Evolutionary conservation across 2,329 filamentous ascomycete species (phyloP).

Genomic region (Nigrospora oryzae): DNA sequence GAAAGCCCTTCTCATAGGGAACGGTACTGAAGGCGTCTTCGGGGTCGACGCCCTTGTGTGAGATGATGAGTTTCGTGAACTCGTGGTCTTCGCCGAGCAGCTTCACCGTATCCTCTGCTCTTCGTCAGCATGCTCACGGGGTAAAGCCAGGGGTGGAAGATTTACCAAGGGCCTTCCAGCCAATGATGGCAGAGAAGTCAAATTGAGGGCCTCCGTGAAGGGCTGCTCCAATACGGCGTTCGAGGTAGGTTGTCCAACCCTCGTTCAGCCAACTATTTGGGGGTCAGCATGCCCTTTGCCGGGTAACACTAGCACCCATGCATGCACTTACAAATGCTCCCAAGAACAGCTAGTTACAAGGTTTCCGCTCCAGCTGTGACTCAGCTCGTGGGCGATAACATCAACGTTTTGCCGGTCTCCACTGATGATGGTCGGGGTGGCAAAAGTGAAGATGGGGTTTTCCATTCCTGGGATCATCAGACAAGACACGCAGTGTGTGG

Average conservation of each 20-base stretch:
- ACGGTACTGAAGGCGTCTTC: slow-evolving; percentile 92
- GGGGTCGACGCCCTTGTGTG: slow-evolving; percentile 83
- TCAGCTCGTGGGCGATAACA: slow-evolving; percentile 73
- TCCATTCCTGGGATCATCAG: slow-evolving; percentile 55
- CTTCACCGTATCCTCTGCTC: slow-evolving; percentile 63
- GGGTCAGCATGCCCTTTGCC: slow-evolving; percentile 1
- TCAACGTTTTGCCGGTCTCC: slow-evolving; percentile 89
- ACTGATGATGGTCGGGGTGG: slow-evolving; percentile 88
- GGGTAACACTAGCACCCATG: too few relatives aligned
- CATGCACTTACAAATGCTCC: slow-evolving; percentile 61
- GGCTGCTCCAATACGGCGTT: slow-evolving; percentile 70
- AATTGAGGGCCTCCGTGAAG: slow-evolving; percentile 80
- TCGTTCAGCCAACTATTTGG: slow-evolving; percentile 55
- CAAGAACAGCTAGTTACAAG: slow-evolving; percentile 70
- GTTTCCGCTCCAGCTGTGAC: slow-evolving; percentile 82
- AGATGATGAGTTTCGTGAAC: slow-evolving; percentile 84
- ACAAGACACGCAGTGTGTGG: neutral
- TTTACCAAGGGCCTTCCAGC: slow-evolving; percentile 75
- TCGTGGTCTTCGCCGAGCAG: slow-evolving; percentile 77
- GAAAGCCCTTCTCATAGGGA: slow-evolving; percentile 95
- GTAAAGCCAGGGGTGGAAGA: neutral
- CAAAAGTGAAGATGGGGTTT: slow-evolving; percentile 91
- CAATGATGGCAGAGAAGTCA: slow-evolving; percentile 92
- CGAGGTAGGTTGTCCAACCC: slow-evolving; percentile 92
- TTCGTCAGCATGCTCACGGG: too few relatives aligned